Percentiles rank a stretch among this genome's conserved stretches.
These are phyloP conservation scores for Solanum chaucha DNA, from an alignment of 257 asterid genomes.

Conservation along the genomic window DNA sequence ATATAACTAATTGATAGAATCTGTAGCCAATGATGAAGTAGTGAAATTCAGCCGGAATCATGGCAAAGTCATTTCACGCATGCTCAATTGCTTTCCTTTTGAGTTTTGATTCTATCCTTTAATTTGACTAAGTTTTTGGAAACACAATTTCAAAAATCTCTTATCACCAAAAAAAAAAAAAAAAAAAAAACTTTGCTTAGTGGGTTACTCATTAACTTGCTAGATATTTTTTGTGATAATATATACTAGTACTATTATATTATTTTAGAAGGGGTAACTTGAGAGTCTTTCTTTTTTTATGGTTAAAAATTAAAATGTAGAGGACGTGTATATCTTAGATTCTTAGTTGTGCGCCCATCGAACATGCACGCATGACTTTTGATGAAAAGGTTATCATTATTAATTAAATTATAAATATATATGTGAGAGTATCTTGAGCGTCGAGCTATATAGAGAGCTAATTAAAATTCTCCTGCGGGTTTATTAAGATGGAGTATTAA, in stretches of 20 bases:
- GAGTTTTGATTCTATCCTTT: neutral
- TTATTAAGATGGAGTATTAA: neutral
- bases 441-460: neutral
- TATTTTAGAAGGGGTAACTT: neutral
- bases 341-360: neutral
- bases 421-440: neutral
- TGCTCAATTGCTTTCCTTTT: neutral
- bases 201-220: neutral
- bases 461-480: neutral
- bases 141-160: neutral
- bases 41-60: neutral
- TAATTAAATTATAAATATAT: no score
- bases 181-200: no score
- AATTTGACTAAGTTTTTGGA: neutral
- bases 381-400: neutral
- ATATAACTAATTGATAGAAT: neutral
- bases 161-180: no score
- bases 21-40: neutral
- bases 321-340: neutral
- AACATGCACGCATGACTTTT: neutral
- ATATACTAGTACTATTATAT: no score
- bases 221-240: neutral
- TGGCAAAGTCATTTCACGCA: neutral
- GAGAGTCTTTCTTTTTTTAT: neutral
- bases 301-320: neutral